Evolutionary conservation across 192 early-diverging fungal species (phyloP).

Genomic region (Coemansia sp.): DNA sequence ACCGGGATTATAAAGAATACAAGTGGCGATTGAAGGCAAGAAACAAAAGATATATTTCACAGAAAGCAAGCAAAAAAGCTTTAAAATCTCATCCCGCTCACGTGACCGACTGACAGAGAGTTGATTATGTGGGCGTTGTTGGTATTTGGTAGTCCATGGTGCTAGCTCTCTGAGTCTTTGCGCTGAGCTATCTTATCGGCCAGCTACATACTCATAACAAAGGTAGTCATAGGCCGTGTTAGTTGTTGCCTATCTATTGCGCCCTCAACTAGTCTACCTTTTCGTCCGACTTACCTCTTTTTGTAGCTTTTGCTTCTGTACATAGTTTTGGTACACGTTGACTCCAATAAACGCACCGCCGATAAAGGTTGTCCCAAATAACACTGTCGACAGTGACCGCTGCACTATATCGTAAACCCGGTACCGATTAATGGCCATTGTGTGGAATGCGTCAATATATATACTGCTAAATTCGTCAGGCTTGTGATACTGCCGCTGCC

Average conservation of each 20-base stretch:
- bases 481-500: not conserved
- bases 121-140: no score
- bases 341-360: slow-evolving; percentile 34
- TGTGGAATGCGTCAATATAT: not conserved
- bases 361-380: slow-evolving; percentile 33
- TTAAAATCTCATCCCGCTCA: not conserved
- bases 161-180: not conserved
- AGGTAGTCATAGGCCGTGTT: not conserved
- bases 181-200: not conserved
- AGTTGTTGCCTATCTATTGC: not conserved
- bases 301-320: slow-evolving; percentile 44
- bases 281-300: slow-evolving; percentile 23
- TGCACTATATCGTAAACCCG: slow-evolving; percentile 50
- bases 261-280: not conserved
- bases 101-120: not conserved
- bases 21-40: not conserved
- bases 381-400: slow-evolving; percentile 22
- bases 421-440: slow-evolving; percentile 52
- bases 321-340: slow-evolving; percentile 53
- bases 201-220: not conserved
- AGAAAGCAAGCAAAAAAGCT: not conserved
- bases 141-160: not conserved
- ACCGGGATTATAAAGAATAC: not conserved
- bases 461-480: not conserved
- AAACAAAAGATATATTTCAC: slow-evolving; percentile 2